Percentiles rank a stretch among this genome's conserved stretches.
These are phyloP conservation scores for Tuber magnatum DNA, from an alignment of 495 filamentous ascomycete species.

Conservation along the genomic window DNA sequence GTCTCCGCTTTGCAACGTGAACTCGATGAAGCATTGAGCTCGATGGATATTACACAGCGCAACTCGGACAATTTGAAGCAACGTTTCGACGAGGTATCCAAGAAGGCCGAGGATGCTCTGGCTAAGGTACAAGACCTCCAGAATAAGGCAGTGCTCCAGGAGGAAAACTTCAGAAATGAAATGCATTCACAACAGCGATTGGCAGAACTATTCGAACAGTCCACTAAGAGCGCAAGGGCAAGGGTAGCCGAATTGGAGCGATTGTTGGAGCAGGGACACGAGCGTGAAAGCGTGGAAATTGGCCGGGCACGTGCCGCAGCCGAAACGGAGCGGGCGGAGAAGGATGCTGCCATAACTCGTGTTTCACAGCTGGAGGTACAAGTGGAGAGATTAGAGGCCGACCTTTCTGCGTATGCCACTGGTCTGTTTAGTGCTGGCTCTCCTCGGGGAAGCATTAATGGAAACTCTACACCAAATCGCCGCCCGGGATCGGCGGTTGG, in stretches of 20 bases:
- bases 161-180: slow-evolving; percentile 76
- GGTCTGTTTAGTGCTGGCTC: slow-evolving; percentile 45
- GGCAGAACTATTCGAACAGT: slow-evolving; percentile 75
- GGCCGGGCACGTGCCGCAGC: slow-evolving; percentile 69
- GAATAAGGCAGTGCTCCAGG: slow-evolving; percentile 66
- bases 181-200: slow-evolving; percentile 71
- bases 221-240: slow-evolving; percentile 69
- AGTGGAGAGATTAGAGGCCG: slow-evolving; percentile 34
- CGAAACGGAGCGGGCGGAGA: slow-evolving; percentile 70
- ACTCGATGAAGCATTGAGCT: slow-evolving; percentile 73
- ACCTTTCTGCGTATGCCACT: slow-evolving; percentile 35
- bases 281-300: slow-evolving; percentile 73
- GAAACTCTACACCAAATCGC: slow-evolving; percentile 49
- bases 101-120: slow-evolving; percentile 77
- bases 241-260: slow-evolving; percentile 75
- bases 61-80: slow-evolving; percentile 72
- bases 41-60: slow-evolving; percentile 65
- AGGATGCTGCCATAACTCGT: slow-evolving; percentile 60
- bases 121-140: slow-evolving; percentile 73
- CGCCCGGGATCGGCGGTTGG: slow-evolving; percentile 40
- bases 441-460: slow-evolving; percentile 51
- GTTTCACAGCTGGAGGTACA: slow-evolving; percentile 59
- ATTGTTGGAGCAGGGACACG: slow-evolving; percentile 66
- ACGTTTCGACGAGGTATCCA: slow-evolving; percentile 72
- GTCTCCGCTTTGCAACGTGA: slow-evolving; percentile 80